A percentile compares a stretch with the other conserved stretches of the same genome.
phyloP scores from a whole-genome alignment of 75 land plant species.

The Ceratopteris richardii region DNA sequence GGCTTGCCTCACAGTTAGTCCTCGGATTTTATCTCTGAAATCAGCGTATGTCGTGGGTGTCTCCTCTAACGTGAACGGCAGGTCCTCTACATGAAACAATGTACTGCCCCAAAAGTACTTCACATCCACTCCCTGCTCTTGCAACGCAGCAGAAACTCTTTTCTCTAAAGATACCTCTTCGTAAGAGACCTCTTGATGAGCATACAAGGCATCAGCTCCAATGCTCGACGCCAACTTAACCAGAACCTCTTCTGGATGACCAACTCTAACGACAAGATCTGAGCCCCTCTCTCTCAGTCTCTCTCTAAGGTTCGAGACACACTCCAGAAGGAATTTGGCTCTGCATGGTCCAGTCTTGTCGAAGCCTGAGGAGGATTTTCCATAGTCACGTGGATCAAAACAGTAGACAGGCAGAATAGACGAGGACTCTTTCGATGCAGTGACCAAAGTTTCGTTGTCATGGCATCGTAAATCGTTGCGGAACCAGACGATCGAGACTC shows the following conservation, averaged over 20 bases:
- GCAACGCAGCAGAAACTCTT: constrained; percentile 63
- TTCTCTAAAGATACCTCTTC: constrained; percentile 74
- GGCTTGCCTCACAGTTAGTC: constrained; percentile 45
- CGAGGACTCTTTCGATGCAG: constrained; percentile 52
- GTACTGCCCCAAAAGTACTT: constrained; percentile 99
- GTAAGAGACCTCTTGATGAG: constrained; percentile 72
- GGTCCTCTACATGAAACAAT: constrained; percentile 74
- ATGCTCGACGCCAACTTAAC: constrained; percentile 58
- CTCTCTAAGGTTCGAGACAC: constrained; percentile 60
- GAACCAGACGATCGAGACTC: constrained; percentile 75
- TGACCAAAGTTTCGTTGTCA: constrained; percentile 66
- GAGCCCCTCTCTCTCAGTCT: constrained; percentile 56
- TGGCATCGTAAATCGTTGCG: constrained; percentile 77
- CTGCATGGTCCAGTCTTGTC: constrained; percentile 84
- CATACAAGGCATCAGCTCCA: constrained; percentile 82
- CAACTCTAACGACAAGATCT: constrained; percentile 71
- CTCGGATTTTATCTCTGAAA: constrained; percentile 67
- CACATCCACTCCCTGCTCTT: constrained; percentile 76
- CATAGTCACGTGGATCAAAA: constrained; percentile 90
- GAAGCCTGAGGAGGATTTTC: constrained; percentile 82
- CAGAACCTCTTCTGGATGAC: constrained; percentile 70
- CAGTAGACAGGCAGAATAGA: constrained; percentile 84
- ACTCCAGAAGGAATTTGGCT: constrained; percentile 63
- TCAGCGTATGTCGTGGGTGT: constrained; percentile 82
- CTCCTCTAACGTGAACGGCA: constrained; percentile 78